phyloP scores from a whole-genome alignment of 306 rosid genomes.

The Sesbania bispinosa region DNA sequence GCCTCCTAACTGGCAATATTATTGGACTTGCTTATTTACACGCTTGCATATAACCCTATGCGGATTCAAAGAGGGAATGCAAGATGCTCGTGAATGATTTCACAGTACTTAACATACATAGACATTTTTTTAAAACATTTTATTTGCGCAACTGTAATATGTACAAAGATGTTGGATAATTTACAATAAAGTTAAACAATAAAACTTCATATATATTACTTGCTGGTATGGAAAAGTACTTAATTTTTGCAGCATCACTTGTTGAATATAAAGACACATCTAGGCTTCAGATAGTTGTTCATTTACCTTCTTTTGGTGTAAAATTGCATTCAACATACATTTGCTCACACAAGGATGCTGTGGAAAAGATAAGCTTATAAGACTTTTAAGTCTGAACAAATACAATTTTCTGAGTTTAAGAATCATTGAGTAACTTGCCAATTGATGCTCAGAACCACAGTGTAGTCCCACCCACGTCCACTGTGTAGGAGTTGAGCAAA shows the following conservation, averaged over 20 bases:
- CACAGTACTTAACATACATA: too few species aligned
- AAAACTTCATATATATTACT: too few species aligned
- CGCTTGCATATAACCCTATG: too few species aligned
- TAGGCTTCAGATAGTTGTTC: neutral
- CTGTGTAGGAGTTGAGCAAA: constrained; percentile 22
- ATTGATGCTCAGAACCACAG: constrained; percentile 13
- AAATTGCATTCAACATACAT: neutral
- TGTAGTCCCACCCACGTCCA: neutral
- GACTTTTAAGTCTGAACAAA: neutral
- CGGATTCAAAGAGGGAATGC: neutral
- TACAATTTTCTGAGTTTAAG: constrained; percentile 12
- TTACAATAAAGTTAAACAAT: neutral
- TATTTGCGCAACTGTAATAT: neutral
- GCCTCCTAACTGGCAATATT: neutral
- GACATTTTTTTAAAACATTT: too few species aligned
- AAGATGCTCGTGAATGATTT: too few species aligned
- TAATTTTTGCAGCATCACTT: neutral
- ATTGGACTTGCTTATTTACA: neutral
- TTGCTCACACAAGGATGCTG: neutral
- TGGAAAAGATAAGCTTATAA: neutral
- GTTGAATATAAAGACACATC: neutral
- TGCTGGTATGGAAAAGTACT: too few species aligned
- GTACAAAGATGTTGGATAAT: neutral
- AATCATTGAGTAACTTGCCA: constrained; percentile 1
- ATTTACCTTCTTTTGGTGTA: neutral